phyloP scores from a whole-genome alignment of 768 basidiomycete genomes.

The Floccularia luteovirens region DNA sequence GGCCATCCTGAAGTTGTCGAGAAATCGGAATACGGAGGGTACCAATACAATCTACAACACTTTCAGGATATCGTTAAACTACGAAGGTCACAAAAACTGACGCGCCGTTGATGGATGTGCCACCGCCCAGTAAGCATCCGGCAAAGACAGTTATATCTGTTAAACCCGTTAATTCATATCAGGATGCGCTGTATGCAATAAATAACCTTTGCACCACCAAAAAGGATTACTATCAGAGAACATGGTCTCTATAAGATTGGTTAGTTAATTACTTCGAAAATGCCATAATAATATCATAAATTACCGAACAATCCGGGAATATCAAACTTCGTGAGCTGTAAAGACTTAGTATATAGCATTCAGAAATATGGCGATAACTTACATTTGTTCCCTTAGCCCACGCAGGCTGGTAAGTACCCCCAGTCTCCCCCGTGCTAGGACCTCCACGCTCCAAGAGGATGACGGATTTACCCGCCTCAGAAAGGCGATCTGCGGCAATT shows the following conservation, averaged over 20 bases:
- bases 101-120: constrained; percentile 59
- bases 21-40: constrained; percentile 45
- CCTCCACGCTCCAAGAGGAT: constrained; percentile 58
- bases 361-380: constrained; percentile 7
- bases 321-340: constrained; percentile 58
- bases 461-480: constrained; percentile 57
- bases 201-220: constrained; percentile 69
- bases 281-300: neutral
- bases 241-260: constrained; percentile 38
- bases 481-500: constrained; percentile 49
- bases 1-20: constrained; percentile 45
- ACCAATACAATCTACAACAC: constrained; percentile 54
- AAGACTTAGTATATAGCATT: neutral
- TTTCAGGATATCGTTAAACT: constrained; percentile 7
- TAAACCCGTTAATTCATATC: too few species aligned
- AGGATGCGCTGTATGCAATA: too few species aligned
- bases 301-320: constrained; percentile 50
- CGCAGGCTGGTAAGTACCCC: constrained; percentile 45
- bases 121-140: constrained; percentile 58
- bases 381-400: constrained; percentile 43
- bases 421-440: constrained; percentile 50
- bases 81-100: constrained; percentile 26
- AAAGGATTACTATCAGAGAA: constrained; percentile 48
- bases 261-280: neutral
- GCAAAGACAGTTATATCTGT: constrained; percentile 57